phyloP scores from a whole-genome alignment of 331 rosid species.

The Malus hybrid region DNA sequence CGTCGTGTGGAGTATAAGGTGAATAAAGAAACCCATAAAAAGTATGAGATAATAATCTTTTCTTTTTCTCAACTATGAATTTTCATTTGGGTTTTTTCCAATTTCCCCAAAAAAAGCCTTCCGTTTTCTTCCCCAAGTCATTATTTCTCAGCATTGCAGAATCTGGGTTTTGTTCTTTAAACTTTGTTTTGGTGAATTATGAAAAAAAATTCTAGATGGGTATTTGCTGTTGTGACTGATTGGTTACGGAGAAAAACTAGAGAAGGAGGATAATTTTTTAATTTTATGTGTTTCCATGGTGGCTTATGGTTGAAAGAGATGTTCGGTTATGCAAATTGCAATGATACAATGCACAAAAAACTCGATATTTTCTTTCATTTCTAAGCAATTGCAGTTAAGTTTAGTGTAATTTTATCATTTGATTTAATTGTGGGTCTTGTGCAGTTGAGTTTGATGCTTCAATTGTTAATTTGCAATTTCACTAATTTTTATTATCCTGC shows the following conservation, averaged over 20 bases:
- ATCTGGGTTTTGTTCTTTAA: constrained; percentile 14
- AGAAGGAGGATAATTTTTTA: too few relatives aligned
- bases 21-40: neutral
- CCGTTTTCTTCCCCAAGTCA: neutral
- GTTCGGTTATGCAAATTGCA: neutral
- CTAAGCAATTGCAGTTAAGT: too few relatives aligned
- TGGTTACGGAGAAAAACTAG: too few relatives aligned
- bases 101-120: neutral
- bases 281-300: too few relatives aligned
- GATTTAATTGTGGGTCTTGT: too few relatives aligned
- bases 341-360: too few relatives aligned
- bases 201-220: neutral
- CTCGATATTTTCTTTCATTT: too few relatives aligned
- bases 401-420: too few relatives aligned
- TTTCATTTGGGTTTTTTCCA: constrained; percentile 5
- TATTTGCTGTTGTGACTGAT: neutral
- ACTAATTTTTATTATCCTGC: too few relatives aligned
- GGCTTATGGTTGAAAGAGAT: too few relatives aligned
- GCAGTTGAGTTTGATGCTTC: too few relatives aligned
- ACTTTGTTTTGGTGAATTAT: constrained; percentile 4
- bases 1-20: neutral
- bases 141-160: constrained; percentile 13
- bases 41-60: neutral
- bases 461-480: too few relatives aligned
- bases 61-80: constrained; percentile 12